Base-by-base conservation (phyloP, 2,329 filamentous ascomycete species). In the Phoma sp. region DNA sequence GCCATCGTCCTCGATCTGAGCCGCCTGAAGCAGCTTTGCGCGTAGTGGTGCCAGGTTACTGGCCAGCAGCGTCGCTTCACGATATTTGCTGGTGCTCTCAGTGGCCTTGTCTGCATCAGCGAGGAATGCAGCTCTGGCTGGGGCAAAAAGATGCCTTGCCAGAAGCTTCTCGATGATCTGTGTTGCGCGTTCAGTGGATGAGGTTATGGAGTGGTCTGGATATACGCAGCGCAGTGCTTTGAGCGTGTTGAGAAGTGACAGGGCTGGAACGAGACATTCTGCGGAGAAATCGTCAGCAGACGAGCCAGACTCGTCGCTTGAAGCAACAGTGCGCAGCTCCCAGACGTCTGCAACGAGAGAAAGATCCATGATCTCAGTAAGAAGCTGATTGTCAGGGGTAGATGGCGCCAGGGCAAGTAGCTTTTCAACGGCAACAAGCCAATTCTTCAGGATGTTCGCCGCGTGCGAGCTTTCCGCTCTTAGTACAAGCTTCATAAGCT, bases 101-200 rank as follows among this genome's bases (percentile, higher is more conserved):
- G 47, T 29, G 9, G 55, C 42, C 29, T 53, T 45, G 26, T 38
- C 49, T 12, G 43, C 38, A n/a, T 61, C 57, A 11, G 60, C 59
- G 47, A 75, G 73, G 62, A 78, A 79, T 4, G 69, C 64, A 18
- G 66, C 56, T 55, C 76, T 67, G 26, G 74, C 68, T 12, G 77
- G 77, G 5, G 74, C 61, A 36, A 81, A 73, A 7, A 79, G 36
- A 50, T 81, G 78, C 54, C 71, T 76, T 5, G 74, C 75, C 21
- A 81, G 40, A 4, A 78, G 56, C 47, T 61, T 68, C 39, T 78
- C 75, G 15, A 79, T 49, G 15, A 38, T 32, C 7, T 58, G 56
- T 14, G 53, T 60, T 7, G 65, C 56, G 25, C 53, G 52, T 12
- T 59, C 50, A 2, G 59, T 21, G 6, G 49, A 42, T 15, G 15